phyloP scores from a whole-genome alignment of 768 basidiomycete species.

The Pluteus cervinus region DNA sequence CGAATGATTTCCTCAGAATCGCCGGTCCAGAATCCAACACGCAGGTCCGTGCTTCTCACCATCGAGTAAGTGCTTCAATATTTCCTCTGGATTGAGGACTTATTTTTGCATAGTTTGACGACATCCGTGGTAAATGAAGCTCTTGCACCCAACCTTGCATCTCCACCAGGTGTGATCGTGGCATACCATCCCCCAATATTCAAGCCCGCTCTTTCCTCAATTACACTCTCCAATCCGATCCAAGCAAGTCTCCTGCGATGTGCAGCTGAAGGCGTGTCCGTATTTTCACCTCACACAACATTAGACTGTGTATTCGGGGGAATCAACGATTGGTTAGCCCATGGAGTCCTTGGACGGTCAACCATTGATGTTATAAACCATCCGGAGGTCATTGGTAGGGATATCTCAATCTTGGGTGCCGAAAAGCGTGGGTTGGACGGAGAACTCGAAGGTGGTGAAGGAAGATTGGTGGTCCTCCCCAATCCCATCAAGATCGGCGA shows the following conservation, averaged over 20 bases:
- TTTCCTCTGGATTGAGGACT: conserved; percentile 8
- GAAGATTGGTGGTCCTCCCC: conserved; percentile 59
- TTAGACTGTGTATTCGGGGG: conserved; percentile 82
- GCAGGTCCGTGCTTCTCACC: conserved; percentile 54
- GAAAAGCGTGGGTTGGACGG: too few relatives aligned
- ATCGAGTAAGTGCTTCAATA: conserved; percentile 52
- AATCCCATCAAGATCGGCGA: conserved; percentile 53
- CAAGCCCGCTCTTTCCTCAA: conserved; percentile 58
- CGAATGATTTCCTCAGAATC: conserved; percentile 35
- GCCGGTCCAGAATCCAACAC: conserved; percentile 38
- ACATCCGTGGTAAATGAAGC: conserved; percentile 67
- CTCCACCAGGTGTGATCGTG: too few relatives aligned
- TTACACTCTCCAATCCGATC: conserved; percentile 74
- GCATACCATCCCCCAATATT: conserved; percentile 88
- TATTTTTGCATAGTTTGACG: conserved; percentile 50
- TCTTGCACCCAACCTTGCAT: conserved; percentile 48
- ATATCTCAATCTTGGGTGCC: too few relatives aligned
- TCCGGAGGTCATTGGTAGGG: conserved; percentile 21
- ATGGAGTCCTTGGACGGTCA: conserved; percentile 36
- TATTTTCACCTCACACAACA: conserved; percentile 86
- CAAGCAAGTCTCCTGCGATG: conserved; percentile 78
- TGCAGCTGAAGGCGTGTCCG: conserved; percentile 74
- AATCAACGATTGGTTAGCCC: conserved; percentile 86
- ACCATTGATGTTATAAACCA: conserved; percentile 28
- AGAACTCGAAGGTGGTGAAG: conserved; percentile 50